These are phyloP conservation scores for Citrullus colocynthis DNA, from an alignment of 306 rosid genomes.

Conservation along the genomic window DNA sequence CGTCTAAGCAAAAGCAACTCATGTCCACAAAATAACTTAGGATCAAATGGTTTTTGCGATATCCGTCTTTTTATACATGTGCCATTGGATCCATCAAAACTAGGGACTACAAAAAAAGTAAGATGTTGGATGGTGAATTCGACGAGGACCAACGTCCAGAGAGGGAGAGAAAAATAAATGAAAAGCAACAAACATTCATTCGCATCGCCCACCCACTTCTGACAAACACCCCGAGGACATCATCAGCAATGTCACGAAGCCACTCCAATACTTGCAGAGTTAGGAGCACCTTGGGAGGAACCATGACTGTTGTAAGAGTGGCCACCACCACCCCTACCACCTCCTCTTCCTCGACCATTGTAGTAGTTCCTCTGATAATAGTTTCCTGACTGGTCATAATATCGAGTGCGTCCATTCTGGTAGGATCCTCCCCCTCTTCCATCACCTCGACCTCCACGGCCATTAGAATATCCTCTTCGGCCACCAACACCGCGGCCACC, in stretches of 20 bases:
- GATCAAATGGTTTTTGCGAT: constrained; percentile 4
- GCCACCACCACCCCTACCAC: constrained; percentile 74
- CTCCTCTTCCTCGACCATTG: constrained; percentile 40
- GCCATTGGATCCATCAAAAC: constrained; percentile 6
- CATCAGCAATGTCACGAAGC: constrained; percentile 22
- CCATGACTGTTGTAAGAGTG: constrained; percentile 35
- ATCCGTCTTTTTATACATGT: background rate
- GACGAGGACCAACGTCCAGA: background rate
- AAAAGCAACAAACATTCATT: constrained; percentile 2
- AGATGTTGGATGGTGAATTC: constrained; percentile 6
- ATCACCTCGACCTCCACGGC: constrained; percentile 71
- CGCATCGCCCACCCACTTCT: background rate
- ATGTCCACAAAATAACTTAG: constrained; percentile 6
- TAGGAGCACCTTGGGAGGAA: constrained; percentile 36
- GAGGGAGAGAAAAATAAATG: background rate
- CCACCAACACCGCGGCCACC: constrained; percentile 86
- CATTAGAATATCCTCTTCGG: constrained; percentile 65
- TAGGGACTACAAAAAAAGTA: constrained; percentile 2
- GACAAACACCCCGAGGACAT: background rate
- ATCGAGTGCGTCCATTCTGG: constrained; percentile 70
- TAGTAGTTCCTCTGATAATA: constrained; percentile 58
- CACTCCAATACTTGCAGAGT: constrained; percentile 56
- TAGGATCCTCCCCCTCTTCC: constrained; percentile 51
- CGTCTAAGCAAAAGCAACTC: background rate
- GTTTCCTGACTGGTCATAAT: constrained; percentile 71